phyloP scores from a whole-genome alignment of 1,284 basidiomycete genomes.

The Athelia sp. region DNA sequence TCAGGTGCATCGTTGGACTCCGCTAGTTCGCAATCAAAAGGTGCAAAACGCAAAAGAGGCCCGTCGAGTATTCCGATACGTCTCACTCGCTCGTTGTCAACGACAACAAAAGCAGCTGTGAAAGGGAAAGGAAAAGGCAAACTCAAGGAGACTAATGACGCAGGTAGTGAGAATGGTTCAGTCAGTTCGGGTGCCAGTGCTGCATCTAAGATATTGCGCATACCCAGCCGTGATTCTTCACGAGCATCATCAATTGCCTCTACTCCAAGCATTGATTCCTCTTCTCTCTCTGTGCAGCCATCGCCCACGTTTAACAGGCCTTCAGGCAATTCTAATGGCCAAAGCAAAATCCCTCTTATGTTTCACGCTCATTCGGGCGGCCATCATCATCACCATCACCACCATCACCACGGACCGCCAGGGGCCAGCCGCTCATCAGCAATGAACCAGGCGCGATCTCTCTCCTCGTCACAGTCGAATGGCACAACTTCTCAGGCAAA shows the following conservation, averaged over 20 bases:
- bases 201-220: constrained; percentile 28
- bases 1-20: too few species aligned
- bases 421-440: neutral
- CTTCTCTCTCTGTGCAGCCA: constrained; percentile 13
- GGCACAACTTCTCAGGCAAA: neutral
- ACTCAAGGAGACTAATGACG: constrained; percentile 10
- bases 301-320: constrained; percentile 26
- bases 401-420: constrained; percentile 9
- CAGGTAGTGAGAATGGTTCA: constrained; percentile 19
- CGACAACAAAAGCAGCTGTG: neutral
- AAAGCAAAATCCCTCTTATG: constrained; percentile 20
- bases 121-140: constrained; percentile 16
- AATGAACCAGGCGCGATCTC: constrained; percentile 5
- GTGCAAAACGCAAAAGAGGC: constrained; percentile 1
- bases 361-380: constrained; percentile 22
- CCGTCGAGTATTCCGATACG: constrained; percentile 4
- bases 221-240: constrained; percentile 27
- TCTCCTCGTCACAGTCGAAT: neutral
- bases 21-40: neutral
- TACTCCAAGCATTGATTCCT: constrained; percentile 28
- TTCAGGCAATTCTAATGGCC: constrained; percentile 8
- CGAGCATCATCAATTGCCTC: constrained; percentile 47
- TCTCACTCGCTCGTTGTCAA: constrained; percentile 14
- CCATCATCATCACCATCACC: constrained; percentile 28
- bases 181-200: constrained; percentile 31